Evolutionary conservation across 495 filamentous ascomycete species (phyloP).

Genomic region (Trichoderma asperelloides): DNA sequence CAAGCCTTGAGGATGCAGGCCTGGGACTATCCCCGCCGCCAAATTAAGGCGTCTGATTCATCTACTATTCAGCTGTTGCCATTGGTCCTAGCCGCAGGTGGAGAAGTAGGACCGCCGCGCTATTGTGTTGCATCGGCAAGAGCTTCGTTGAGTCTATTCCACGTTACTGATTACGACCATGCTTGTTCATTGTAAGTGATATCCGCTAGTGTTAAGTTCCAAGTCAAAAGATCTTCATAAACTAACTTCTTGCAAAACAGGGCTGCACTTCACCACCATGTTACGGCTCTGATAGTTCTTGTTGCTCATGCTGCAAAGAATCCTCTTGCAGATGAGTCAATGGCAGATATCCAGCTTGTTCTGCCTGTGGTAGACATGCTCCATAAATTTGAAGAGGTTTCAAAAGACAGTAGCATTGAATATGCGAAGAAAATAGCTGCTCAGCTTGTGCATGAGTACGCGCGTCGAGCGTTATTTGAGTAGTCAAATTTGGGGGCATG

Average conservation of each 20-base stretch:
- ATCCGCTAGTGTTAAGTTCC: neutral
- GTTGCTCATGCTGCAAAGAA: neutral
- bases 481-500: neutral
- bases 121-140: neutral
- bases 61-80: neutral
- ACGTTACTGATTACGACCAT: neutral
- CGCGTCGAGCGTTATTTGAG: neutral
- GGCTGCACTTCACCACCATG: neutral
- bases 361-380: neutral
- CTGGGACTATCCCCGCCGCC: neutral
- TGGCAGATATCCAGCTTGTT: neutral
- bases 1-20: neutral
- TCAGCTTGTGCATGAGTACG: constrained; percentile 3
- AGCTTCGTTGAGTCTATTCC: neutral
- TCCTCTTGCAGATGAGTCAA: neutral
- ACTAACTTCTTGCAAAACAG: neutral
- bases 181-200: neutral
- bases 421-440: neutral
- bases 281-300: neutral
- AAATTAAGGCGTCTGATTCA: neutral
- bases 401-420: neutral
- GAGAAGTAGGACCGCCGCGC: neutral
- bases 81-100: neutral
- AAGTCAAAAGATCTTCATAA: neutral
- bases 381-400: neutral